A percentile compares a stretch with the other conserved stretches of the same genome.
phyloP scores from a whole-genome alignment of 2,329 filamentous ascomycete species.

The Amylocarpus encephaloides region DNA sequence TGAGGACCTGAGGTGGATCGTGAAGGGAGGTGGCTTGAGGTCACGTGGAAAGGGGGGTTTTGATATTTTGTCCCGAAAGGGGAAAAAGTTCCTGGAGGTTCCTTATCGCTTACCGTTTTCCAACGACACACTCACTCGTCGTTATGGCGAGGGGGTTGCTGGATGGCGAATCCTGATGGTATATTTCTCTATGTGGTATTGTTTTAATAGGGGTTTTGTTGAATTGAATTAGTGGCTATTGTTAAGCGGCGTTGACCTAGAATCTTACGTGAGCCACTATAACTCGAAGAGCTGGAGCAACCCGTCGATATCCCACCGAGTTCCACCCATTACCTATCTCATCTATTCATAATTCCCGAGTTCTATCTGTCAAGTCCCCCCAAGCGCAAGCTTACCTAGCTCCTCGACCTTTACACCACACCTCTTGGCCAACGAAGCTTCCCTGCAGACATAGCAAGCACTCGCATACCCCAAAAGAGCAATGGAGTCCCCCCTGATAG shows the following conservation, averaged over 20 bases:
- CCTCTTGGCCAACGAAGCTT: not conserved
- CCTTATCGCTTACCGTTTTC: not conserved
- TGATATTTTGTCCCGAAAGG: not conserved
- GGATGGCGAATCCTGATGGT: not conserved
- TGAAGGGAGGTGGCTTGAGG: not conserved
- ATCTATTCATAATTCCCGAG: too few species aligned
- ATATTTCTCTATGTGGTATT: too few species aligned
- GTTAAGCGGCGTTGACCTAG: too few species aligned
- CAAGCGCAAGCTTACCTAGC: too few species aligned
- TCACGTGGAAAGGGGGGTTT: not conserved
- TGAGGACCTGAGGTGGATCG: not conserved
- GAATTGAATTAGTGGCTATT: too few species aligned
- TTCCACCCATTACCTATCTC: too few species aligned
- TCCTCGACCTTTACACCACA: not conserved
- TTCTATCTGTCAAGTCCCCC: too few species aligned
- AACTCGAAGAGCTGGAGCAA: too few species aligned
- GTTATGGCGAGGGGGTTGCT: not conserved
- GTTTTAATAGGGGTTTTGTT: too few species aligned
- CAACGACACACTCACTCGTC: not conserved
- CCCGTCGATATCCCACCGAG: too few species aligned
- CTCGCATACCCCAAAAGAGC: slow-evolving; percentile 15
- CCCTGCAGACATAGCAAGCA: not conserved
- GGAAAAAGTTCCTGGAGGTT: not conserved
- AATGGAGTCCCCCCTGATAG: slow-evolving; percentile 17
- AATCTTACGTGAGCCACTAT: too few species aligned